phyloP scores from a whole-genome alignment of 2,329 filamentous ascomycete genomes.

The Beauveria caledonica region DNA sequence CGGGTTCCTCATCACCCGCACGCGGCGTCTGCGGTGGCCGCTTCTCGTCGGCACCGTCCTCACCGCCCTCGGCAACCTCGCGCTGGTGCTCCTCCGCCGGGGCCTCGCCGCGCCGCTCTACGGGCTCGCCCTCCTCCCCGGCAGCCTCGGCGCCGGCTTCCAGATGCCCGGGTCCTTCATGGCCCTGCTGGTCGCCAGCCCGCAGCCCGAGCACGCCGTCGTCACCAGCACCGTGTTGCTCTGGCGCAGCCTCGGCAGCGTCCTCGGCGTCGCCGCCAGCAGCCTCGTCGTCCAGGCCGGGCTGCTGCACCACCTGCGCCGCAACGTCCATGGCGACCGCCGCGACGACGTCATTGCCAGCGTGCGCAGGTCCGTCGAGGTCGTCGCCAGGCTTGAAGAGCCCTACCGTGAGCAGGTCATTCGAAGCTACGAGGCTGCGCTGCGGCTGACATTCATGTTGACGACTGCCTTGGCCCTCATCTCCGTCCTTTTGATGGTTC shows the following conservation, averaged over 20 bases:
- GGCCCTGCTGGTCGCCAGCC: constrained; percentile 50
- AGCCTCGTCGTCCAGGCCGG: constrained; percentile 68
- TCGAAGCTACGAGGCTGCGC: constrained; percentile 42
- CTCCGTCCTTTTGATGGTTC: constrained; percentile 38
- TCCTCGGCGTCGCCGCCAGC: constrained; percentile 64
- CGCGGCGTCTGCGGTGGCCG: constrained; percentile 51
- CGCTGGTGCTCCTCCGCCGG: constrained; percentile 42
- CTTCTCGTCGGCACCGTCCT: constrained; percentile 41
- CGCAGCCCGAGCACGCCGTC: constrained; percentile 56
- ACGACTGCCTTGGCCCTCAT: constrained; percentile 39
- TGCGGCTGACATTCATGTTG: constrained; percentile 39
- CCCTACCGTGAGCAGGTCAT: constrained; percentile 47
- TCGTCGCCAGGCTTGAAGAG: constrained; percentile 36
- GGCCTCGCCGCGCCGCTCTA: constrained; percentile 45
- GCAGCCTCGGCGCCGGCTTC: constrained; percentile 53
- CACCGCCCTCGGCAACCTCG: constrained; percentile 41
- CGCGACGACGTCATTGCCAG: constrained; percentile 46
- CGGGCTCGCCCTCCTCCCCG: constrained; percentile 48
- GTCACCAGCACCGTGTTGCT: constrained; percentile 63
- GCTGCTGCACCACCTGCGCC: constrained; percentile 50
- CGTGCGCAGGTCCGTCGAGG: constrained; percentile 47
- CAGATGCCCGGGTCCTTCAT: constrained; percentile 58
- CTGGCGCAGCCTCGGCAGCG: constrained; percentile 62
- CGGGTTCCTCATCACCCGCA: constrained; percentile 54
- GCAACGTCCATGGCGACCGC: constrained; percentile 48